Percentiles rank a stretch among this genome's conserved stretches.
phyloP scores from a whole-genome alignment of 257 asterid species.

The Fraxinus pennsylvanica region DNA sequence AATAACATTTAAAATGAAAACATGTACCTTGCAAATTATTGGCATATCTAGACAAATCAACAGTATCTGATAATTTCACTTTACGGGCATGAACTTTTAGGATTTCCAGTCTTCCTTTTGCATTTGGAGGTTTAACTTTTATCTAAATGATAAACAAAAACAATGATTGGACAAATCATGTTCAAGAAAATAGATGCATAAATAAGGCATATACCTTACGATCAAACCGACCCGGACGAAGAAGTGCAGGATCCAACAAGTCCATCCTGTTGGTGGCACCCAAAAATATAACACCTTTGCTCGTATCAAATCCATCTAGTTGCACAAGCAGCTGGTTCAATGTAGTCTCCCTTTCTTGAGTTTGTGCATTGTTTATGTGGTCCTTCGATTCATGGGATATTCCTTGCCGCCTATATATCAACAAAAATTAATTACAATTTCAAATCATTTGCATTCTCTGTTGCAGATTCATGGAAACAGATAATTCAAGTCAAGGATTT shows the following conservation, averaged over 20 bases:
- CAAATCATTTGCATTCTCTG: constrained; percentile 6
- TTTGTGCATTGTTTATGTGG: constrained; percentile 63
- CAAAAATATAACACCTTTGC: constrained; percentile 94
- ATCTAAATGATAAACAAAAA: constrained; percentile 32
- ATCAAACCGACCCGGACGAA: constrained; percentile 99
- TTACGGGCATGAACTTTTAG: constrained; percentile 50
- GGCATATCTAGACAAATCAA: constrained; percentile 49
- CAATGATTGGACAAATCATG: constrained; percentile 11
- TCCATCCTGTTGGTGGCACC: constrained; percentile 97
- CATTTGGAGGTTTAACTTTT: constrained; percentile 46
- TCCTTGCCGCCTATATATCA: constrained; percentile 80
- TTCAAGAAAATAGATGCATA: constrained; percentile 5
- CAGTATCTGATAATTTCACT: constrained; percentile 44
- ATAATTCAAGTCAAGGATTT: too few species aligned
- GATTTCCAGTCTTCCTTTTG: constrained; percentile 51
- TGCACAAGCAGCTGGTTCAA: constrained; percentile 92
- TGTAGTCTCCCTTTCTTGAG: constrained; percentile 97
- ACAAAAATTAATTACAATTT: constrained; percentile 19
- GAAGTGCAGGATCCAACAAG: constrained; percentile 97
- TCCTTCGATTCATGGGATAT: constrained; percentile 53
- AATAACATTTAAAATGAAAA: not conserved
- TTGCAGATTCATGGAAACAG: not conserved
- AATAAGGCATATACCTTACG: constrained; percentile 70
- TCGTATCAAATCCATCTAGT: constrained; percentile 96
- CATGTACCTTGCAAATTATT: constrained; percentile 44